Evolutionary conservation across 2,329 filamentous ascomycete genomes (phyloP).

Genomic region (Trichoderma semiorbis): DNA sequence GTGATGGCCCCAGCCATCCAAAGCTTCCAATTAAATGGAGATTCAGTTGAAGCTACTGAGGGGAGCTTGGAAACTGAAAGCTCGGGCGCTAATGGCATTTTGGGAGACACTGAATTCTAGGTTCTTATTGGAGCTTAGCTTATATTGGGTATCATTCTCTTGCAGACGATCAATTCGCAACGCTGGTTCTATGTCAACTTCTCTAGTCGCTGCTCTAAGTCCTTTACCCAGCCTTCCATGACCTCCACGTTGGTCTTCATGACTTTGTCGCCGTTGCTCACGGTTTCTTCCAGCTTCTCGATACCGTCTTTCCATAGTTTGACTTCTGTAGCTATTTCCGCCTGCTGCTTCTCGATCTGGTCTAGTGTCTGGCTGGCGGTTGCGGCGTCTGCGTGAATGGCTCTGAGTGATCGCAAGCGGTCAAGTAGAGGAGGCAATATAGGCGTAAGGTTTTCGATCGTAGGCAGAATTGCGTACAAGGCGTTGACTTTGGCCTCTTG

Average conservation of each 20-base stretch:
- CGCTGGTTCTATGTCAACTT: constrained; percentile 42
- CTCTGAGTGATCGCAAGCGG: constrained; percentile 75
- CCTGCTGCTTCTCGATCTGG: constrained; percentile 73
- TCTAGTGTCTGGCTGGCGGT: constrained; percentile 74
- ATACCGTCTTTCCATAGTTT: constrained; percentile 81
- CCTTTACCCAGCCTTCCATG: constrained; percentile 87
- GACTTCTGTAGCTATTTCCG: constrained; percentile 78
- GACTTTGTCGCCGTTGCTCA: constrained; percentile 64
- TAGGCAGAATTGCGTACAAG: constrained; percentile 82
- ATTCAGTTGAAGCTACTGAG: not conserved
- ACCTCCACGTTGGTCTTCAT: constrained; percentile 77
- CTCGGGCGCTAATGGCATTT: not conserved
- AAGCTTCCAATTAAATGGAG: not conserved
- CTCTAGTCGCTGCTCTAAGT: constrained; percentile 73
- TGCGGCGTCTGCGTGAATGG: constrained; percentile 83
- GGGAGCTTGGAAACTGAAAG: not conserved
- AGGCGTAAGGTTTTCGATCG: constrained; percentile 81
- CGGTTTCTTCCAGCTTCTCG: constrained; percentile 70
- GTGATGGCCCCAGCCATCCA: constrained; percentile 12
- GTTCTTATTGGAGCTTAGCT: constrained; percentile 13
- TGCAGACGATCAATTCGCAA: not conserved
- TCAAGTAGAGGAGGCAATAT: constrained; percentile 83
- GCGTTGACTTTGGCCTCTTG: constrained; percentile 86
- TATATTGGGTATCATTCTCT: constrained; percentile 32
- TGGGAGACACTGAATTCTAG: not conserved